Evolutionary conservation across 768 basidiomycete genomes (phyloP).

Genomic region (Naematelia aurantialba): DNA sequence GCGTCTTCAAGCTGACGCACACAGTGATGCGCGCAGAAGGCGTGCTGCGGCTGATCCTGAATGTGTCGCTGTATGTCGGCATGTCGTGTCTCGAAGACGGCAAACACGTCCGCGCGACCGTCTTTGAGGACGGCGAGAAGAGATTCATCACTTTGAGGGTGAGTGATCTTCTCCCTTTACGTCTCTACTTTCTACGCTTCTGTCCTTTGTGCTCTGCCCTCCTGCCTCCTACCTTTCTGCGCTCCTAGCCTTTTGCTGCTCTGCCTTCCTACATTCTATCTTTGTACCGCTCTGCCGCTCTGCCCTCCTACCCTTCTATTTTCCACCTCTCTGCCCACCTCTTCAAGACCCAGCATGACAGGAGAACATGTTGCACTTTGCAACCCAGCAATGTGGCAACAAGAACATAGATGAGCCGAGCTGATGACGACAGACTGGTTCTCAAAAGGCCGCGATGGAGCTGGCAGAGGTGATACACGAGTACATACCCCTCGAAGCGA

Average conservation of each 20-base stretch:
- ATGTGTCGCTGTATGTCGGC: slow-evolving; percentile 49
- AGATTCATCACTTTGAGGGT: slow-evolving; percentile 42
- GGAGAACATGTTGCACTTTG: neutral
- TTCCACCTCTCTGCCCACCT: neutral
- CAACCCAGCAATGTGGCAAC: neutral
- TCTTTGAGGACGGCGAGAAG: slow-evolving; percentile 36
- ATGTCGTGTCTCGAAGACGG: slow-evolving; percentile 46
- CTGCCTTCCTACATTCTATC: too few relatives aligned
- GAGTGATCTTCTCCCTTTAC: slow-evolving; percentile 12
- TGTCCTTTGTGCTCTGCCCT: too few relatives aligned
- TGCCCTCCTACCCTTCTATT: neutral
- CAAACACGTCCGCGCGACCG: slow-evolving; percentile 40
- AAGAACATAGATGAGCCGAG: neutral
- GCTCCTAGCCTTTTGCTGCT: too few relatives aligned
- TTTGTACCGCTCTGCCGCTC: neutral
- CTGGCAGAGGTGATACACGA: slow-evolving; percentile 27
- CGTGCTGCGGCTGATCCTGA: slow-evolving; percentile 51
- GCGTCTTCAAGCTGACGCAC: too few relatives aligned
- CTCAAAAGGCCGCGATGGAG: slow-evolving; percentile 35
- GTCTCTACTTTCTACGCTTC: too few relatives aligned
- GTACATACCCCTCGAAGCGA: slow-evolving; percentile 27
- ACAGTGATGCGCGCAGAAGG: slow-evolving; percentile 54
- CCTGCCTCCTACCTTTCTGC: neutral
- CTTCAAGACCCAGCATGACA: neutral
- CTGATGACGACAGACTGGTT: slow-evolving; percentile 18